Conservation (phyloP, 306 rosid genomes). For the Trichosanthes truncata region DNA sequence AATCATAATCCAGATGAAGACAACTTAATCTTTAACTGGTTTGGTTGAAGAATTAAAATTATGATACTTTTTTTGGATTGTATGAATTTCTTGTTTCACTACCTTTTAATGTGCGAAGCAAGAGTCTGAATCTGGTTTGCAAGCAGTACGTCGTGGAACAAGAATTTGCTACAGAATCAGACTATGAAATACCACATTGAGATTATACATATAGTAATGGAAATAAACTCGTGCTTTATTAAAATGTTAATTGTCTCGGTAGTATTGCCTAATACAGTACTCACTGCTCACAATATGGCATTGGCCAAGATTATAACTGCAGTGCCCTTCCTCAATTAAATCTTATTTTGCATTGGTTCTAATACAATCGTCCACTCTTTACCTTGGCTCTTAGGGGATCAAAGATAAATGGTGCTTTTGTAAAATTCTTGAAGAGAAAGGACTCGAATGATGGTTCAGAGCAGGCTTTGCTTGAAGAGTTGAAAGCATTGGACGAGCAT, state of each 20-base stretch:
- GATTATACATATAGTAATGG: neutral
- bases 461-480: conserved; percentile 57
- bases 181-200: neutral
- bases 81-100: neutral
- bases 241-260: neutral
- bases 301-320: neutral
- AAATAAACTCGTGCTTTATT: neutral
- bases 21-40: neutral
- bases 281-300: neutral
- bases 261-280: neutral
- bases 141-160: neutral
- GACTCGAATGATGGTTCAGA: conserved; percentile 79
- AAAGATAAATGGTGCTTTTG: conserved; percentile 54
- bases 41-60: neutral
- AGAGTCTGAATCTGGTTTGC: neutral
- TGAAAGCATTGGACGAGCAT: conserved; percentile 71
- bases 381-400: conserved; percentile 49
- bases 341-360: neutral
- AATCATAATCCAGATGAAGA: neutral
- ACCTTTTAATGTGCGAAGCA: neutral
- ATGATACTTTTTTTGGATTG: neutral
- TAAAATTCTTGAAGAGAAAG: conserved; percentile 70
- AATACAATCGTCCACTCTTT: neutral
- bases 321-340: neutral
- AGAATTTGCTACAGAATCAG: neutral